Percentiles rank a stretch among this genome's conserved stretches.
Conservation (phyloP, 1,139 yeast species). For the Pneumocystis canis region DNA sequence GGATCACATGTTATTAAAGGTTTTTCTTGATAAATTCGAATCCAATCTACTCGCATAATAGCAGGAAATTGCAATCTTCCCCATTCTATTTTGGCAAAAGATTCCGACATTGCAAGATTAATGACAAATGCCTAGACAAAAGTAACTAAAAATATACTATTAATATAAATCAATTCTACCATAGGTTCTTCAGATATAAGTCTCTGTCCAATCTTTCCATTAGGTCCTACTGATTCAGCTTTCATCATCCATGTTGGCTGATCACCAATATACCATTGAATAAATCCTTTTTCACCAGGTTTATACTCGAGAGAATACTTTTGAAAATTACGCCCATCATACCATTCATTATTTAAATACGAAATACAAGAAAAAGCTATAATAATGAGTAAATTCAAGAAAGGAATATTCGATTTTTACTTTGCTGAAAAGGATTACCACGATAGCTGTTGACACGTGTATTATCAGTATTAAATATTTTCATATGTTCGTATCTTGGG, state of each 20-base stretch:
- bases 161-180: constrained; percentile 28
- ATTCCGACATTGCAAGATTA: constrained; percentile 65
- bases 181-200: constrained; percentile 70
- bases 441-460: constrained; percentile 62
- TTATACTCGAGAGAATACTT: constrained; percentile 62
- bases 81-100: constrained; percentile 81
- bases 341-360: constrained; percentile 60
- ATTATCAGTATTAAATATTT: constrained; percentile 43
- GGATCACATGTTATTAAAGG: constrained; percentile 65
- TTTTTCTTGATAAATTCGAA: constrained; percentile 62
- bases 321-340: constrained; percentile 44
- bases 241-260: constrained; percentile 48
- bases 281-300: constrained; percentile 58
- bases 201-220: constrained; percentile 71
- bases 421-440: constrained; percentile 73
- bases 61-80: constrained; percentile 52
- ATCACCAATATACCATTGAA: constrained; percentile 69
- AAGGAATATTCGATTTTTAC: not conserved
- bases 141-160: not conserved
- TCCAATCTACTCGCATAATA: constrained; percentile 54
- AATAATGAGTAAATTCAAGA: not conserved
- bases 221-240: constrained; percentile 55
- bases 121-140: constrained; percentile 30
- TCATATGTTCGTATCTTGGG: constrained; percentile 62
- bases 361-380: constrained; percentile 59